phyloP scores from a whole-genome alignment of 768 basidiomycete species.

The Hygrophorus russula region DNA sequence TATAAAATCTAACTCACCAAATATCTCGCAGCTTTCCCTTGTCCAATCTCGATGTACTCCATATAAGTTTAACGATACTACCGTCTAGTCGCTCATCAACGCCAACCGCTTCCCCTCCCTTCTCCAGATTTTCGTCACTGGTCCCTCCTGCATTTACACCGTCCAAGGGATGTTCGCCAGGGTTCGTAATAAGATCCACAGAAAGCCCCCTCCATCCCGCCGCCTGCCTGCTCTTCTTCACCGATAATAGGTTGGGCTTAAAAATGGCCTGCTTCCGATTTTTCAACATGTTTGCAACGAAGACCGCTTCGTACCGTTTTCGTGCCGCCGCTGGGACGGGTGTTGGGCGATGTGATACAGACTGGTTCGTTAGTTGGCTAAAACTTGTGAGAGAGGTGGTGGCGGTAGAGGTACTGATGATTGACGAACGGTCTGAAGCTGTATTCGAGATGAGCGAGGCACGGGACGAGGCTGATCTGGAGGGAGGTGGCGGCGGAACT shows the following conservation, averaged over 20 bases:
- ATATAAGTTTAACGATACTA: slow-evolving; percentile 43
- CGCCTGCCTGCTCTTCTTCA: slow-evolving; percentile 40
- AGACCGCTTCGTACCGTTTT: slow-evolving; percentile 57
- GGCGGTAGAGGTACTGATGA: slow-evolving; percentile 38
- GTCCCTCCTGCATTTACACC: slow-evolving; percentile 6
- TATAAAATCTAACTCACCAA: slow-evolving; percentile 39
- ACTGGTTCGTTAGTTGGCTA: slow-evolving; percentile 9
- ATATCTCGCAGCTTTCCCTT: slow-evolving; percentile 43
- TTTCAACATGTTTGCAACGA: slow-evolving; percentile 46
- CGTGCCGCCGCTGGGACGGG: slow-evolving; percentile 58
- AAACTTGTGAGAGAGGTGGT: slow-evolving; percentile 22
- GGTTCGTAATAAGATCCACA: slow-evolving; percentile 48
- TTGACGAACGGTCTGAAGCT: slow-evolving; percentile 53
- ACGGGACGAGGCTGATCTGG: slow-evolving; percentile 14
- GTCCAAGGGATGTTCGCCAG: slow-evolving; percentile 19
- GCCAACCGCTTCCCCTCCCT: slow-evolving; percentile 23
- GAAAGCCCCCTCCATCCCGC: slow-evolving; percentile 69
- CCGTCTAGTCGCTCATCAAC: slow-evolving; percentile 44
- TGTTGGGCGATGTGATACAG: slow-evolving; percentile 33
- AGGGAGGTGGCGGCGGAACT: slow-evolving; percentile 12
- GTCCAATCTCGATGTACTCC: slow-evolving; percentile 50
- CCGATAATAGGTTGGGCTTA: slow-evolving; percentile 22
- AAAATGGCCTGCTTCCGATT: slow-evolving; percentile 27
- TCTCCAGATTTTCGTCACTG: slow-evolving; percentile 13
- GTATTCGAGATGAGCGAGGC: slow-evolving; percentile 21